Evolutionary conservation across 441 rosid genomes (phyloP).

Genomic region (Pelargonium australe): DNA sequence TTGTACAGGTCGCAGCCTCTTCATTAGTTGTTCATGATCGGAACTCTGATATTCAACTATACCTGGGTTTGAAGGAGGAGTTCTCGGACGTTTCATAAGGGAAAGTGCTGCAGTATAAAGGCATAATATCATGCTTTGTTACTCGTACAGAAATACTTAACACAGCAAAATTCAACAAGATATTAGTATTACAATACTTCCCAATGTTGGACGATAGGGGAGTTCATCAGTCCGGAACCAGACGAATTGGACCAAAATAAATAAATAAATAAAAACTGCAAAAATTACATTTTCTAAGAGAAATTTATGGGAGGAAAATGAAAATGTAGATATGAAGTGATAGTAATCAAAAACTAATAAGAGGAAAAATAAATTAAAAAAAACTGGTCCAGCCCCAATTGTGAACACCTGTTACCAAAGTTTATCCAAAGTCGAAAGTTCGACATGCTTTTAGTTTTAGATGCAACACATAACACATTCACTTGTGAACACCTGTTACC

Average conservation of each 20-base stretch:
- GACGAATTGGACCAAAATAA: no score
- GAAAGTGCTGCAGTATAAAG: slow-evolving; percentile 27
- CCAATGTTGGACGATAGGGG: no score
- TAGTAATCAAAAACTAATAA: no score
- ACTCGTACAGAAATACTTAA: slow-evolving; percentile 11
- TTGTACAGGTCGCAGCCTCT: slow-evolving; percentile 61
- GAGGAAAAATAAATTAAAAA: no score
- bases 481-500: background rate
- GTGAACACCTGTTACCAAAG: background rate
- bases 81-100: slow-evolving; percentile 55
- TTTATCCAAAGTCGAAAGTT: background rate
- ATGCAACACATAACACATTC: background rate
- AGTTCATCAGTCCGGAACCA: no score
- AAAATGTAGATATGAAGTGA: background rate
- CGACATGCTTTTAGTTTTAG: background rate
- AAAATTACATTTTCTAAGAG: no score
- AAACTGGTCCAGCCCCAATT: no score
- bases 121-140: slow-evolving; percentile 14
- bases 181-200: no score
- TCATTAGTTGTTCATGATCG: slow-evolving; percentile 61
- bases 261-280: no score
- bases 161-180: no score
- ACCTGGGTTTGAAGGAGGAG: slow-evolving; percentile 52
- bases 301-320: no score
- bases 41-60: slow-evolving; percentile 63